phyloP scores from a whole-genome alignment of 306 rosid species.

The Mucuna pruriens region DNA sequence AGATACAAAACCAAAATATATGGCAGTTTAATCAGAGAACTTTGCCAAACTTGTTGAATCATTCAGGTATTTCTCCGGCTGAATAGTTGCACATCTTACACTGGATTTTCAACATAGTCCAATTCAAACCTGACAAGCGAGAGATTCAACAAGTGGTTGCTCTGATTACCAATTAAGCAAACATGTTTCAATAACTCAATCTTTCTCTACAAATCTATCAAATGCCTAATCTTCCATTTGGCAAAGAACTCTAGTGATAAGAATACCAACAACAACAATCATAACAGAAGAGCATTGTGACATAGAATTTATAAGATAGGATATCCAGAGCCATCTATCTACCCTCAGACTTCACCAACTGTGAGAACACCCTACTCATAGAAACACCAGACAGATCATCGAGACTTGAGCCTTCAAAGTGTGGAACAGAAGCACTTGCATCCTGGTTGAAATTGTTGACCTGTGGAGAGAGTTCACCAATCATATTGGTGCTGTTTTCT shows the following conservation, averaged over 20 bases:
- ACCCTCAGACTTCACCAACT: slow-evolving; percentile 86
- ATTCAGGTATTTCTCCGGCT: slow-evolving; percentile 8
- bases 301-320: neutral
- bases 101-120: slow-evolving; percentile 1
- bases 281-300: slow-evolving; percentile 26
- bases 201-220: slow-evolving; percentile 40
- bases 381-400: slow-evolving; percentile 91
- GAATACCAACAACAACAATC: slow-evolving; percentile 35
- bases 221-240: slow-evolving; percentile 24
- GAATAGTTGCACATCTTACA: slow-evolving; percentile 18
- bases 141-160: neutral
- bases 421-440: slow-evolving; percentile 49
- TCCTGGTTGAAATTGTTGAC: slow-evolving; percentile 64
- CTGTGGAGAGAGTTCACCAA: slow-evolving; percentile 80
- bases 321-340: slow-evolving; percentile 58
- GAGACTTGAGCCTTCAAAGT: slow-evolving; percentile 48
- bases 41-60: slow-evolving; percentile 18
- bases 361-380: slow-evolving; percentile 90
- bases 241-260: slow-evolving; percentile 14
- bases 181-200: slow-evolving; percentile 27
- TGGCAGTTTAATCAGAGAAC: slow-evolving; percentile 22
- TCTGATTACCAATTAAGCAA: slow-evolving; percentile 9
- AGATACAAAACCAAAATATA: slow-evolving; percentile 21
- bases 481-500: slow-evolving; percentile 86
- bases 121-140: slow-evolving; percentile 16